phyloP scores from a whole-genome alignment of 1,284 basidiomycete species.

The Psilocybe mexicana region DNA sequence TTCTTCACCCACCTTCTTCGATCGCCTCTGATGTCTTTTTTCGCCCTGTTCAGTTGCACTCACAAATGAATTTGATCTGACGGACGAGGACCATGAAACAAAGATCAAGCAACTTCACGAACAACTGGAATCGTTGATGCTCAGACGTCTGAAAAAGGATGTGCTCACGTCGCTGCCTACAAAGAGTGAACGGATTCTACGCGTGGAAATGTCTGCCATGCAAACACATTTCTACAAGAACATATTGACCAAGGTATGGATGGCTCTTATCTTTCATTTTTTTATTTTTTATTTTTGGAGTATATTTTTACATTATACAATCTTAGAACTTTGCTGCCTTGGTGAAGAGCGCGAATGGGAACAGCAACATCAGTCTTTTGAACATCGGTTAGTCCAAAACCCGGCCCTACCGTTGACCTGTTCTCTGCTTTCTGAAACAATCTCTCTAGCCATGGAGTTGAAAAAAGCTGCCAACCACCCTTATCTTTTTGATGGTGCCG shows the following conservation, averaged over 20 bases:
- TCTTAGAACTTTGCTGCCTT: constrained; percentile 89
- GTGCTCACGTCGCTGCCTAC: constrained; percentile 97
- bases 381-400: constrained; percentile 71
- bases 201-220: constrained; percentile 96
- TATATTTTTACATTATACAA: no score
- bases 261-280: background rate
- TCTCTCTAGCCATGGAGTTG: constrained; percentile 79
- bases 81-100: constrained; percentile 88
- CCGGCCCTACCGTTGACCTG: background rate
- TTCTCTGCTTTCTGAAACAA: constrained; percentile 2
- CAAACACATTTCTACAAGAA: constrained; percentile 99
- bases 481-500: constrained; percentile 96
- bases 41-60: constrained; percentile 57
- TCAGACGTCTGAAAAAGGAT: constrained; percentile 93
- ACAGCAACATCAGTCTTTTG: constrained; percentile 87
- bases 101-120: constrained; percentile 96
- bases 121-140: constrained; percentile 94
- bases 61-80: constrained; percentile 93
- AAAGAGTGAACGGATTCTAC: constrained; percentile 96
- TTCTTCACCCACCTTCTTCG: constrained; percentile 5
- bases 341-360: constrained; percentile 83
- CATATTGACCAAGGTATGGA: constrained; percentile 85
- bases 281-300: constrained; percentile 3
- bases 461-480: constrained; percentile 99
- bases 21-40: background rate